phyloP scores from a whole-genome alignment of 2,329 filamentous ascomycete species.

The Metarhizium anisopliae region DNA sequence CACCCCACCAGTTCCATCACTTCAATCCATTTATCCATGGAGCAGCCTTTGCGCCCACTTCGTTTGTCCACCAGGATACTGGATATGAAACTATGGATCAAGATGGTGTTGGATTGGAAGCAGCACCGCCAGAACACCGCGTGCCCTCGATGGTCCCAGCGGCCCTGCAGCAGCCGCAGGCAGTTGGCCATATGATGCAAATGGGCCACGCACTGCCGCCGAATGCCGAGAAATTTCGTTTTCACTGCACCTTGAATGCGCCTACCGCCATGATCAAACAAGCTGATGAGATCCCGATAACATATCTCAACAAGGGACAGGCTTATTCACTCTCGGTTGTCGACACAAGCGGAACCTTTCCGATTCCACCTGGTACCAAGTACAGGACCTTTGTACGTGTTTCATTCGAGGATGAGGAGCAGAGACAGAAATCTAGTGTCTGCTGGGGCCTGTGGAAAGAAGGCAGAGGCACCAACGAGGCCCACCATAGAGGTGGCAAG shows the following conservation, averaged over 20 bases:
- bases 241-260: slow-evolving; percentile 81
- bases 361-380: slow-evolving; percentile 50
- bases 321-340: slow-evolving; percentile 80
- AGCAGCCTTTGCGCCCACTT: slow-evolving; percentile 62
- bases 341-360: slow-evolving; percentile 60
- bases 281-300: slow-evolving; percentile 86
- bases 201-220: slow-evolving; percentile 39
- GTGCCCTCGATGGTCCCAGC: slow-evolving; percentile 43
- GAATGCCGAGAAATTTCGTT: slow-evolving; percentile 70
- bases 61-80: slow-evolving; percentile 73
- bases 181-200: slow-evolving; percentile 36
- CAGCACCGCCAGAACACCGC: slow-evolving; percentile 39
- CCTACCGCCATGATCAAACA: slow-evolving; percentile 95
- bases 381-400: slow-evolving; percentile 92
- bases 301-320: slow-evolving; percentile 95
- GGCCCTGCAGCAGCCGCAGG: slow-evolving; percentile 31
- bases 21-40: slow-evolving; percentile 64
- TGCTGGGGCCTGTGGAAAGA: slow-evolving; percentile 95
- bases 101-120: slow-evolving; percentile 59
- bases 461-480: slow-evolving; percentile 88
- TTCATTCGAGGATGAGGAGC: slow-evolving; percentile 93
- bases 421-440: slow-evolving; percentile 69
- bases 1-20: slow-evolving; percentile 53
- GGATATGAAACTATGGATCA: slow-evolving; percentile 74
- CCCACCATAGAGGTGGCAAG: slow-evolving; percentile 85